A percentile compares a stretch with the other conserved stretches of the same genome.
phyloP scores from a whole-genome alignment of 805 yeast species.

The Saturnispora quitensis region DNA sequence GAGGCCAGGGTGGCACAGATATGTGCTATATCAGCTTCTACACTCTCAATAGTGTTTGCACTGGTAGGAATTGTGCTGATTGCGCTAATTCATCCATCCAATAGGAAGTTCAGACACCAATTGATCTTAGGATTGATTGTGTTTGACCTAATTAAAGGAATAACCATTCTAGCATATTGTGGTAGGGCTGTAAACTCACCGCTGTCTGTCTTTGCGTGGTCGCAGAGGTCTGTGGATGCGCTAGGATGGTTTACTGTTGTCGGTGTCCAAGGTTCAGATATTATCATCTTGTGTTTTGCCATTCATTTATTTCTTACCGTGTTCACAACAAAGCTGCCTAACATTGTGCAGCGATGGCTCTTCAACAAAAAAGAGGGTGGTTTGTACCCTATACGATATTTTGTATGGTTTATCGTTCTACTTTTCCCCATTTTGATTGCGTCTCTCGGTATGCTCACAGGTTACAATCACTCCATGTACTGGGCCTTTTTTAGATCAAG shows the following conservation, averaged over 20 bases:
- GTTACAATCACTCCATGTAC: conserved; percentile 54
- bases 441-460: conserved; percentile 49
- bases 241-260: conserved; percentile 77
- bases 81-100: conserved; percentile 53
- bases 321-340: conserved; percentile 45
- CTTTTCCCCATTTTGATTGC: conserved; percentile 66
- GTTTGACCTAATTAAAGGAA: conserved; percentile 69
- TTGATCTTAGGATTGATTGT: conserved; percentile 58
- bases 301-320: conserved; percentile 71
- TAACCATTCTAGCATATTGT: conserved; percentile 62
- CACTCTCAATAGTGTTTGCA: conserved; percentile 45
- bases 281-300: conserved; percentile 76
- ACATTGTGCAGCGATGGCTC: background rate
- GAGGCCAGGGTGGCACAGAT: conserved; percentile 20
- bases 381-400: conserved; percentile 45
- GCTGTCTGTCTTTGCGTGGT: conserved; percentile 18
- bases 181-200: conserved; percentile 9
- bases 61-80: conserved; percentile 50
- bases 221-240: conserved; percentile 38
- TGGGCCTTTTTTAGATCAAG: conserved; percentile 75
- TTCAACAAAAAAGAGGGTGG: conserved; percentile 53
- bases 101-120: conserved; percentile 59
- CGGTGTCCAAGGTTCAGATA: conserved; percentile 77
- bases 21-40: conserved; percentile 40
- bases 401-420: conserved; percentile 50